Conservation (phyloP, 495 filamentous ascomycete species). For the Aspergillus conjunctus region DNA sequence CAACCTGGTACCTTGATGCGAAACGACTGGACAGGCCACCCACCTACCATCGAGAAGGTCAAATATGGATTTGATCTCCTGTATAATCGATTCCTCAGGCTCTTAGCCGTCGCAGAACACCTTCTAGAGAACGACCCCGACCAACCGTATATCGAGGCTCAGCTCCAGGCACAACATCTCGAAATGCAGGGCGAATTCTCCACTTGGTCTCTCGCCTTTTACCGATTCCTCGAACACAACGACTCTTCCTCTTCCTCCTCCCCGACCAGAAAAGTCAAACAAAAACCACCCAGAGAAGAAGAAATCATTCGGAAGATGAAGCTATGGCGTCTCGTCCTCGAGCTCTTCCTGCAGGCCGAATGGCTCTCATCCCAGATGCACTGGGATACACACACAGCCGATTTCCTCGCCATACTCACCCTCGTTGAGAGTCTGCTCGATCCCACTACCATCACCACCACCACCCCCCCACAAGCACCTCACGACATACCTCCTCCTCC, state of each 20-base stretch:
- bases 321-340: constrained; percentile 2
- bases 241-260: background rate
- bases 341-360: background rate
- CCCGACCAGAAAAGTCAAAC: background rate
- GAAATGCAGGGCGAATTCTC: background rate
- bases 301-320: background rate
- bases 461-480: background rate
- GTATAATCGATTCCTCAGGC: background rate
- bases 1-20: background rate
- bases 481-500: background rate
- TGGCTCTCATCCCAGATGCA: background rate
- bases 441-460: background rate
- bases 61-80: background rate
- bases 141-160: background rate
- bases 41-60: background rate
- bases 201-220: background rate
- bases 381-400: background rate
- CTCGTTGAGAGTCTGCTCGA: background rate
- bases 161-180: background rate
- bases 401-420: constrained; percentile 1
- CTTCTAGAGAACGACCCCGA: background rate
- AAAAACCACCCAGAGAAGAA: background rate
- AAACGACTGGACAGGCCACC: background rate
- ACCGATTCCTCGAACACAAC: background rate
- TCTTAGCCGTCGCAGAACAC: background rate